Base-by-base conservation (phyloP, 495 filamentous ascomycete species). In the Podospora comata region DNA sequence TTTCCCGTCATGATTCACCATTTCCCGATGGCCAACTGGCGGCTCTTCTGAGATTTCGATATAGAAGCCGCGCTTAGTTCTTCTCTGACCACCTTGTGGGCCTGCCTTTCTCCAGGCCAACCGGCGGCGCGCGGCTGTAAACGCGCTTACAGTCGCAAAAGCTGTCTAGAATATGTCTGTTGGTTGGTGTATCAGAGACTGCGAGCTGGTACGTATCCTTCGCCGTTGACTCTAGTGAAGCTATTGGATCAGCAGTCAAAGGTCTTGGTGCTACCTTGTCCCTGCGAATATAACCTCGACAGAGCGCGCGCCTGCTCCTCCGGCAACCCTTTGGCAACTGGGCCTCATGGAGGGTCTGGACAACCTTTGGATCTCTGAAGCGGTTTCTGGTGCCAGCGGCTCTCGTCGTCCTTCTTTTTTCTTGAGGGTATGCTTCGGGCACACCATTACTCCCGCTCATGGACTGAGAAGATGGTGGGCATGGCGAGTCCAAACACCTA, bases 301-400 rank as follows among this genome's bases (percentile, higher is more conserved):
- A 70, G 70, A 76, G 74, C 75, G 74, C 75, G 75, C 75, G 75
- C 74, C 75, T 74, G 70, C 68, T 76, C 55, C 67, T 53, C 11
- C 60, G 57, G 65, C 26, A 70, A 68, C 53, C 60, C 39, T 16
- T 11, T 48, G 5, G 39, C 13, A 48, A 48, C 5, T 39, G 39
- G 5, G 39, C 39, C 39, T 48, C 15, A 16, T 48, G 9, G 39
- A 48, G 9, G 39, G 39, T 16, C 39, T 48, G 15, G 39, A 48
- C 13, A 11, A 48, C 2, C 2, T 48, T 48, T 48, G 39, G 9
- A 48, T 11, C 2, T 13, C 2, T 5, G 6, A 48, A 48, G 9
- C 39, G 39, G 9, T 13, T 9, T 48, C 39, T 48, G 39, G 13
- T 48, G 13, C 15, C 15, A 0, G 39, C 39, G 39, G 39, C 39